A percentile compares a stretch with the other conserved stretches of the same genome.
Conservation (phyloP, 305 asterid species). For the Fraxinus sp. region DNA sequence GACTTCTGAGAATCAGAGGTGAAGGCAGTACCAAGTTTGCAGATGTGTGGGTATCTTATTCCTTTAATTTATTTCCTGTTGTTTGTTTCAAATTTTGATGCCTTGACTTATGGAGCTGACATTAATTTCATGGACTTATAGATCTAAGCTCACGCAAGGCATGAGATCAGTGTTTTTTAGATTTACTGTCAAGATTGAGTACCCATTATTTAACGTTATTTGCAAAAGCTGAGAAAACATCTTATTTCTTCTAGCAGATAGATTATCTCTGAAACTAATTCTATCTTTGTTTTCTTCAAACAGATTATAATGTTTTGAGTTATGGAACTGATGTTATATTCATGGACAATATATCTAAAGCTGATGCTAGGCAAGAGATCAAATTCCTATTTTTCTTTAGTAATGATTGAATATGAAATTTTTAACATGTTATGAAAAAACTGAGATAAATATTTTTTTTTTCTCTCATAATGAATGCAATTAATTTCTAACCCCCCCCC, state of each 20-base stretch:
- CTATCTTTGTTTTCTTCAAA: background rate
- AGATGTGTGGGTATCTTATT: slow-evolving; percentile 65
- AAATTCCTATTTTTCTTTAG: background rate
- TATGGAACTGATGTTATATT: background rate
- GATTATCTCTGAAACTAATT: background rate
- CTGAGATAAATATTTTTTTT: background rate
- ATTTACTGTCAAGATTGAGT: background rate
- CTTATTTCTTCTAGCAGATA: background rate
- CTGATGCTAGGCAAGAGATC: background rate
- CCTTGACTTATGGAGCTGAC: background rate
- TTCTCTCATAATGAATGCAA: background rate
- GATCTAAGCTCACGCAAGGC: slow-evolving; percentile 2
- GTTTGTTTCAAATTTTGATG: background rate
- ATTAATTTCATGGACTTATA: background rate
- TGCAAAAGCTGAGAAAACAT: background rate
- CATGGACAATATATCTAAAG: background rate
- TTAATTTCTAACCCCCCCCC: too few species aligned
- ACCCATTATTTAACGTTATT: background rate
- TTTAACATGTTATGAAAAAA: background rate
- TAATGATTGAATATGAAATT: background rate
- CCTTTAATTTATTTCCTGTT: slow-evolving; percentile 15
- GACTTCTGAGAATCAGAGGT: slow-evolving; percentile 68
- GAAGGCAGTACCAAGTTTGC: slow-evolving; percentile 87
- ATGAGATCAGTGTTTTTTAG: background rate
- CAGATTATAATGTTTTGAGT: background rate